Evolutionary conservation across 148 eudicot species (phyloP).

Genomic region (Rhododendron henanense): DNA sequence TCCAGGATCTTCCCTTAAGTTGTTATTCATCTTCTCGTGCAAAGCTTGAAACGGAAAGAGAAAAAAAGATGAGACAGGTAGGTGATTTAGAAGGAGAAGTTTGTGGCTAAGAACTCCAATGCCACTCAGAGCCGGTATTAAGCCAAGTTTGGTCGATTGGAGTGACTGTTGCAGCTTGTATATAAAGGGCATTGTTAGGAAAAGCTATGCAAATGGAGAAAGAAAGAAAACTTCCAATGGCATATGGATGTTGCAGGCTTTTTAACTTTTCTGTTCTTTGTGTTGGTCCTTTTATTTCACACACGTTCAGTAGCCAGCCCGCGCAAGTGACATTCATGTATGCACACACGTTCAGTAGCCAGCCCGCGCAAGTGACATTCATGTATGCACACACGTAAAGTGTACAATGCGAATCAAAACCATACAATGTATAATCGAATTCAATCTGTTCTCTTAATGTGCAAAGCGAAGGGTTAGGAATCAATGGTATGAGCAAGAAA

Average conservation of each 20-base stretch:
- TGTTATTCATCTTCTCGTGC: conserved; percentile 11
- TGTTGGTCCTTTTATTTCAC: background rate
- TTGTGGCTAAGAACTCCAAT: background rate
- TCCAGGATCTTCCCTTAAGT: conserved; percentile 1
- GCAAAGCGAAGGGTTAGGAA: background rate
- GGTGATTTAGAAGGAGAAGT: background rate
- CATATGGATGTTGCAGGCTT: background rate
- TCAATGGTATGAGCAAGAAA: background rate
- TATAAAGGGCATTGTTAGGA: background rate
- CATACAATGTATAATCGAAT: background rate
- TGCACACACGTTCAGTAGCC: background rate
- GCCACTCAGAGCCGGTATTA: background rate
- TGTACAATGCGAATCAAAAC: background rate
- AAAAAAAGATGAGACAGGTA: background rate
- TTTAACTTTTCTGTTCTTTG: background rate
- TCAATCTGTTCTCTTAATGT: background rate
- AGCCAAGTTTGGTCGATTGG: background rate
- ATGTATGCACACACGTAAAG: background rate
- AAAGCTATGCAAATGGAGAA: background rate
- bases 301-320: too few species aligned
- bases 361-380: background rate
- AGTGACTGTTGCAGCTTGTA: background rate
- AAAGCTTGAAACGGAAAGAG: background rate
- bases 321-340: background rate
- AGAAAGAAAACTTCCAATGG: background rate